These are phyloP conservation scores for Fusarium sp. DNA, from an alignment of 2,329 filamentous ascomycete genomes.

Conservation along the genomic window DNA sequence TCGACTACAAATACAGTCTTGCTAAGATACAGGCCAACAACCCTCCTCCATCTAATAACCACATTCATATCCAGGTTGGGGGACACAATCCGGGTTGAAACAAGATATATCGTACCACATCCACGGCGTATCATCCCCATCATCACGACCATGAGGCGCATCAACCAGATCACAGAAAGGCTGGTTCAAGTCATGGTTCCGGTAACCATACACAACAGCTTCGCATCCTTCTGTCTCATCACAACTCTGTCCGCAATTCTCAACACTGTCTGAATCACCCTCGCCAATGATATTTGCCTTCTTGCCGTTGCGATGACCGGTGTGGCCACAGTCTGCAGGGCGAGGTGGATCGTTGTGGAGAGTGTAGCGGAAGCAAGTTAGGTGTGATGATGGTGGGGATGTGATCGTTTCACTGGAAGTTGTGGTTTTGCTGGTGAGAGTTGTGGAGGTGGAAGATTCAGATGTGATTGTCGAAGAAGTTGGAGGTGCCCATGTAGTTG, in stretches of 20 bases:
- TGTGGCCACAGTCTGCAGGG: constrained; percentile 19
- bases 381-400: constrained; percentile 7
- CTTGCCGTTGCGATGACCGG: constrained; percentile 10
- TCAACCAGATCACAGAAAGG: constrained; percentile 35
- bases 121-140: constrained; percentile 27
- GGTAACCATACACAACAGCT: constrained; percentile 29
- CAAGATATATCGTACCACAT: constrained; percentile 33
- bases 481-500: not conserved
- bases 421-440: constrained; percentile 6
- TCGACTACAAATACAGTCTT: not conserved
- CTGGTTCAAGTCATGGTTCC: constrained; percentile 23
- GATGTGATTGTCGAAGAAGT: not conserved
- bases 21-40: not conserved
- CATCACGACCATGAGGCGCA: constrained; percentile 16
- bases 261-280: constrained; percentile 30
- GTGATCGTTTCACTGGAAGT: constrained; percentile 6
- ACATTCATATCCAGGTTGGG: constrained; percentile 20
- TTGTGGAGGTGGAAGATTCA: constrained; percentile 8
- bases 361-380: constrained; percentile 37
- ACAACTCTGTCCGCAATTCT: constrained; percentile 34
- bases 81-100: constrained; percentile 35
- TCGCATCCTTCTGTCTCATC: constrained; percentile 19
- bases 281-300: constrained; percentile 32
- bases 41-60: constrained; percentile 13
- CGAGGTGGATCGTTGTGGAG: constrained; percentile 16